Conservation (phyloP, 768 basidiomycete species). For the Leccinum fibrillosum region DNA sequence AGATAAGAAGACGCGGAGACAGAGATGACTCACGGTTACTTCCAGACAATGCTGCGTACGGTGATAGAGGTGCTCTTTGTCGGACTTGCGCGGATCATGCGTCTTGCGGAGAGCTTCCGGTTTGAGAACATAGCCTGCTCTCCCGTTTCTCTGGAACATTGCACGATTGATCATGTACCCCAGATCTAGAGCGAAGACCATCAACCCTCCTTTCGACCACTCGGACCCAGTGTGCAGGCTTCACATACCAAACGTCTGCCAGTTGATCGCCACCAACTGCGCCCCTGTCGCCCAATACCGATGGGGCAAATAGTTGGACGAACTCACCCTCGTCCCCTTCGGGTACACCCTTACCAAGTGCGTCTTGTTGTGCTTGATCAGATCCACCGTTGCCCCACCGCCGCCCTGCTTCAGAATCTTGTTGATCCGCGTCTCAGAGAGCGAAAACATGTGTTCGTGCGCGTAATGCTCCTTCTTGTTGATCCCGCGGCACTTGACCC, state of each 20-base stretch:
- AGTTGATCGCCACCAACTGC: constrained; percentile 92
- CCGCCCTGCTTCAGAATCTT: constrained; percentile 68
- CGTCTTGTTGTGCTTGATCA: constrained; percentile 82
- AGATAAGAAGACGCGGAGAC: background rate
- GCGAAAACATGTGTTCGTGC: constrained; percentile 86
- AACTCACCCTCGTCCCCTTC: constrained; percentile 74
- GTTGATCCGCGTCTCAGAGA: constrained; percentile 81
- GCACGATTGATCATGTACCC: constrained; percentile 92
- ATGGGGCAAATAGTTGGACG: constrained; percentile 86
- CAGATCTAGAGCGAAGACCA: constrained; percentile 52
- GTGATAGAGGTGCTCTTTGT: constrained; percentile 54
- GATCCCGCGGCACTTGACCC: constrained; percentile 91
- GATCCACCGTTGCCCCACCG: constrained; percentile 39
- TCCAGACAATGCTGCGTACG: constrained; percentile 60
- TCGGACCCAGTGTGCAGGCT: background rate
- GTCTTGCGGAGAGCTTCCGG: constrained; percentile 70
- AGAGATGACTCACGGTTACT: constrained; percentile 46
- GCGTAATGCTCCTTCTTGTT: constrained; percentile 84
- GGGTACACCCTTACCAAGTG: constrained; percentile 89
- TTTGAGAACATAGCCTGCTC: constrained; percentile 87
- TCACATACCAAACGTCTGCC: constrained; percentile 89
- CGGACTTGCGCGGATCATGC: constrained; percentile 46
- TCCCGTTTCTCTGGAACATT: constrained; percentile 92
- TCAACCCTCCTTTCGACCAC: background rate
- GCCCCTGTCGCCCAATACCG: constrained; percentile 86